Evolutionary conservation across 192 early-diverging fungal genomes (phyloP).

Genomic region (Gigaspora rosea): DNA sequence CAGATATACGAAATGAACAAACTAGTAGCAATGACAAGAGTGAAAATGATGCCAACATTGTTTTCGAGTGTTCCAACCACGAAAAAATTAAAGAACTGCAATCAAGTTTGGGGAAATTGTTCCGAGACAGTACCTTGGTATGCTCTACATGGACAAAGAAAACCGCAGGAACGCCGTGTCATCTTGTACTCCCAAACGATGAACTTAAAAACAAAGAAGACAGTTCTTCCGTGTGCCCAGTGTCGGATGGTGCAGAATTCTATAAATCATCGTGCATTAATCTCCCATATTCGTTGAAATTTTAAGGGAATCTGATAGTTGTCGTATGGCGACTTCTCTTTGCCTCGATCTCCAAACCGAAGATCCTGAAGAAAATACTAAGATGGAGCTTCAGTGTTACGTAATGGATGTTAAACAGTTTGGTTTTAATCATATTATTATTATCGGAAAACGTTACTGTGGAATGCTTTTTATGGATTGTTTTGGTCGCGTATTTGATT

Average conservation of each 20-base stretch:
- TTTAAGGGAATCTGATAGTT: constrained; percentile 25
- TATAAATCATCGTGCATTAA: constrained; percentile 13
- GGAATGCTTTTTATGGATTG: constrained; percentile 30
- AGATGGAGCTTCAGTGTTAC: constrained; percentile 23
- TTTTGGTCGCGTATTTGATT: constrained; percentile 21
- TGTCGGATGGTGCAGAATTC: constrained; percentile 2
- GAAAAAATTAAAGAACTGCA: constrained; percentile 17
- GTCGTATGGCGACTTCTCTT: constrained; percentile 8
- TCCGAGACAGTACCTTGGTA: constrained; percentile 4
- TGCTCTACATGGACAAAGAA: constrained; percentile 13
- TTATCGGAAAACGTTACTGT: constrained; percentile 14
- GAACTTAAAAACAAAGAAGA: neutral
- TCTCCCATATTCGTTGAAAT: constrained; percentile 19
- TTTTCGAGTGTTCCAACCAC: constrained; percentile 17
- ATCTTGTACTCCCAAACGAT: constrained; percentile 27
- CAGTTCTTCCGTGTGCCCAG: constrained; percentile 19
- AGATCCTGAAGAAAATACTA: constrained; percentile 29
- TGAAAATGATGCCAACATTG: constrained; percentile 17
- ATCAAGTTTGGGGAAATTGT: constrained; percentile 11
- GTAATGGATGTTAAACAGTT: constrained; percentile 21
- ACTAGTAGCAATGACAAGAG: neutral
- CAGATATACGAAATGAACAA: constrained; percentile 5
- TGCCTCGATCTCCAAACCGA: constrained; percentile 21
- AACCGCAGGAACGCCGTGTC: constrained; percentile 5
- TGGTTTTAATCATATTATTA: constrained; percentile 31